A percentile compares a stretch with the other conserved stretches of the same genome.
These are phyloP conservation scores for Chrysanthemum seticuspe DNA, from an alignment of 129 eudicot genomes.

Conservation along the genomic window DNA sequence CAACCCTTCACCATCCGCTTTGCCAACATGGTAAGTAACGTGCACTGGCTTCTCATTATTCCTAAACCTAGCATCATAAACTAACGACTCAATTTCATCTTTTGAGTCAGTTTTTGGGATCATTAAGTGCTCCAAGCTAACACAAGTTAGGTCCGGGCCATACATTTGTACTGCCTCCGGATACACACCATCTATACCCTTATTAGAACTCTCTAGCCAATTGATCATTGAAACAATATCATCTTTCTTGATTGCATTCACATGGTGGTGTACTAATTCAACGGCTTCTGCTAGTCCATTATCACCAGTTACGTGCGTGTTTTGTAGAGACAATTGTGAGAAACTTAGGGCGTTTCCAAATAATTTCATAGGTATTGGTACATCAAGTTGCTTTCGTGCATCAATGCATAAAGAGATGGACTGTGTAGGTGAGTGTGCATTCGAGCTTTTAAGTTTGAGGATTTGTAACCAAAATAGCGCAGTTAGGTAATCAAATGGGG, in stretches of 20 bases:
- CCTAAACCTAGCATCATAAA: constrained; percentile 48
- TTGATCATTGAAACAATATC: constrained; percentile 31
- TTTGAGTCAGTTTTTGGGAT: constrained; percentile 14
- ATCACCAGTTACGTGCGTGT: constrained; percentile 17
- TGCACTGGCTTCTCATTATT: constrained; percentile 58
- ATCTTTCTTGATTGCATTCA: constrained; percentile 35
- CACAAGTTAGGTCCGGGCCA: constrained; percentile 54
- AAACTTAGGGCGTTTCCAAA: constrained; percentile 63
- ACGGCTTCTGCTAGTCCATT: constrained; percentile 28
- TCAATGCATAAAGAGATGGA: constrained; percentile 52
- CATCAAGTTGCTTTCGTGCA: constrained; percentile 34
- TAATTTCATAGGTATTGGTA: constrained; percentile 38
- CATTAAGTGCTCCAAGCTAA: constrained; percentile 46
- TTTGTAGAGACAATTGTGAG: constrained; percentile 30
- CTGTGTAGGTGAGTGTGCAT: constrained; percentile 1
- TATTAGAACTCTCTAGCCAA: constrained; percentile 34
- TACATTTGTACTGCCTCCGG: constrained; percentile 42
- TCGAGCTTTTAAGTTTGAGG: constrained; percentile 15
- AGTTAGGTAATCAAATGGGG: constrained; percentile 55
- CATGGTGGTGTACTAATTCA: constrained; percentile 36
- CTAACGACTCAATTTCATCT: constrained; percentile 25
- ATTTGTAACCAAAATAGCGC: constrained; percentile 61
- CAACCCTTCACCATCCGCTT: constrained; percentile 56
- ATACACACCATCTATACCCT: constrained; percentile 28
- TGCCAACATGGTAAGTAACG: constrained; percentile 52